A percentile compares a stretch with the other conserved stretches of the same genome.
These are phyloP conservation scores for Xylariaceae sp. DNA, from an alignment of 2,329 filamentous ascomycete species.

Conservation along the genomic window DNA sequence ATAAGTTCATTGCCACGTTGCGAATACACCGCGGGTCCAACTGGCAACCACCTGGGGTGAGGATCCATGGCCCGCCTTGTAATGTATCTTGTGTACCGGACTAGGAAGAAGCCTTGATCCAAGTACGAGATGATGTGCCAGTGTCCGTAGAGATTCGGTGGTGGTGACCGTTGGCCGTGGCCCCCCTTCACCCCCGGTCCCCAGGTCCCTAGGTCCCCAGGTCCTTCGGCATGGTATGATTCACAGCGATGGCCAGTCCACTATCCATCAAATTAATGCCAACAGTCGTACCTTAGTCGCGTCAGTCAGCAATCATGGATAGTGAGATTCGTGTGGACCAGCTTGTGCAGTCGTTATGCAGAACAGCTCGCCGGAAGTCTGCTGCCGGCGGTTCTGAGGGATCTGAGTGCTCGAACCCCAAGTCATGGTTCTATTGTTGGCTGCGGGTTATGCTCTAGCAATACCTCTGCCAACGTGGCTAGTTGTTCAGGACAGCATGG, in stretches of 20 bases:
- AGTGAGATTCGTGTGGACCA: conserved; percentile 23
- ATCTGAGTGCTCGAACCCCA: conserved; percentile 24
- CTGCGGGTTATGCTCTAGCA: conserved; percentile 28
- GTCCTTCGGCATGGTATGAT: conserved; percentile 4
- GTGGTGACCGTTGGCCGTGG: conserved; percentile 11
- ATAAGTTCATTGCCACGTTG: conserved; percentile 32
- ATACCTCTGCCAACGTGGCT: conserved; percentile 31
- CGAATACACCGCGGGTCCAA: conserved; percentile 21
- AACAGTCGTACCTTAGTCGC: conserved; percentile 6
- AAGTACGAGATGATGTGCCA: conserved; percentile 19
- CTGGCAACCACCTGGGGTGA: conserved; percentile 23
- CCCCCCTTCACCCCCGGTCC: neutral
- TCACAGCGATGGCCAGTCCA: neutral
- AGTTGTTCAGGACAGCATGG: conserved; percentile 26
- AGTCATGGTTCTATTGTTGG: conserved; percentile 29
- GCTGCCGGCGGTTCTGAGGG: conserved; percentile 24
- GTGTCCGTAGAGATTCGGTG: conserved; percentile 25
- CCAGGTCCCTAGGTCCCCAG: conserved; percentile 2
- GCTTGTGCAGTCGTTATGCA: conserved; percentile 21
- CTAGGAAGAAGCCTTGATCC: conserved; percentile 19
- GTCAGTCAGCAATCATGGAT: conserved; percentile 21
- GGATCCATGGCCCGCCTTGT: conserved; percentile 27
- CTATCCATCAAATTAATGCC: conserved; percentile 5
- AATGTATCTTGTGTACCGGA: conserved; percentile 21
- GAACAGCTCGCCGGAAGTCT: conserved; percentile 14